Evolutionary conservation across 2,329 filamentous ascomycete species (phyloP).

Genomic region (Pseudogymnoascus sp.): DNA sequence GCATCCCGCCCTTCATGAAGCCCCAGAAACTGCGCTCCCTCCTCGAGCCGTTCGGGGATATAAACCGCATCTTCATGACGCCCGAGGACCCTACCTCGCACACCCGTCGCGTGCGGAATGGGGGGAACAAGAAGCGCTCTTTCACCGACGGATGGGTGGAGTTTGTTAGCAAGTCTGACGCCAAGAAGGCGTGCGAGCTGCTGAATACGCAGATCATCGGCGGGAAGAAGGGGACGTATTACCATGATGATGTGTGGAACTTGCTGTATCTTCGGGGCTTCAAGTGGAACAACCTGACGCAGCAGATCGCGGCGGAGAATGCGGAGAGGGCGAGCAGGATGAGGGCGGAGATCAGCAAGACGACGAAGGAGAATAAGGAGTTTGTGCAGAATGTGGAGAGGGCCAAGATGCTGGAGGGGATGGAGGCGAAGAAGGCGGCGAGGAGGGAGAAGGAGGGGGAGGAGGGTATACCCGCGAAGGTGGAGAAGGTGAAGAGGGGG

Average conservation of each 20-base stretch:
- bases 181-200: slow-evolving; percentile 68
- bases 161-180: slow-evolving; percentile 68
- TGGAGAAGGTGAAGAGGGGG: slow-evolving; percentile 27
- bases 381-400: slow-evolving; percentile 75
- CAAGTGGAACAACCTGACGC: slow-evolving; percentile 70
- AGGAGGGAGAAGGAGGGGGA: slow-evolving; percentile 36
- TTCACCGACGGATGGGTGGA: slow-evolving; percentile 85
- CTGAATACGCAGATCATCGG: slow-evolving; percentile 74
- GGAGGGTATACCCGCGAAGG: slow-evolving; percentile 22
- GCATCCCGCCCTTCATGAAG: slow-evolving; percentile 85
- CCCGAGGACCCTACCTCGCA: slow-evolving; percentile 67
- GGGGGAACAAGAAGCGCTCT: slow-evolving; percentile 78
- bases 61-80: slow-evolving; percentile 73
- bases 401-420: slow-evolving; percentile 72
- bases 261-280: slow-evolving; percentile 75
- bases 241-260: slow-evolving; percentile 83
- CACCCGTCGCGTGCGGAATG: slow-evolving; percentile 59
- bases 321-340: slow-evolving; percentile 70
- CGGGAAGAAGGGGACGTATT: slow-evolving; percentile 77
- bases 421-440: slow-evolving; percentile 54
- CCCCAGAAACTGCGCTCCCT: slow-evolving; percentile 69
- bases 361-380: slow-evolving; percentile 72
- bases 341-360: slow-evolving; percentile 69
- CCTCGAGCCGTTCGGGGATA: slow-evolving; percentile 65
- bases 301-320: slow-evolving; percentile 76